Conservation (phyloP, 2,329 filamentous ascomycete species). For the Ophiostoma perfectum region DNA sequence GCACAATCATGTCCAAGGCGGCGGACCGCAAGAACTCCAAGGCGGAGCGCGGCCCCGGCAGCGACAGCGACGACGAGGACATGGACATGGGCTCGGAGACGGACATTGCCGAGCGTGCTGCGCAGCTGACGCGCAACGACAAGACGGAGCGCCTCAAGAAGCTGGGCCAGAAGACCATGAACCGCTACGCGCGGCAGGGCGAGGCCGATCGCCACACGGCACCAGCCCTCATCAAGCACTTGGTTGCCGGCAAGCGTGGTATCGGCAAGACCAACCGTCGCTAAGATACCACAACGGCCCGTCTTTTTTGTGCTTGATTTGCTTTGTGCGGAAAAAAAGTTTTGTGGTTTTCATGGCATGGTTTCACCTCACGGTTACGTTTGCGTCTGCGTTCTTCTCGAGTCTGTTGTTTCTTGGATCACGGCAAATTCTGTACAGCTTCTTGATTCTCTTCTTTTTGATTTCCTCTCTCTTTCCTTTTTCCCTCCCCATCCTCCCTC, state of each 20-base stretch:
- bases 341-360: slow-evolving; percentile 3
- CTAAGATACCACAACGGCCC: slow-evolving; percentile 37
- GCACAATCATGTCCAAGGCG: slow-evolving; percentile 58
- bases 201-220: slow-evolving; percentile 89
- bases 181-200: slow-evolving; percentile 93
- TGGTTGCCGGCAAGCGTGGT: slow-evolving; percentile 88
- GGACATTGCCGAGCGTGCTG: slow-evolving; percentile 40
- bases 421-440: not conserved
- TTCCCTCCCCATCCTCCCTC: not conserved
- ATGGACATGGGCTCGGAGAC: slow-evolving; percentile 66
- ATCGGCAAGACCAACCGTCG: slow-evolving; percentile 81
- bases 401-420: slow-evolving; percentile 10
- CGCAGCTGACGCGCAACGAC: slow-evolving; percentile 69
- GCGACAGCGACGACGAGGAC: slow-evolving; percentile 59
- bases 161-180: slow-evolving; percentile 96
- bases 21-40: slow-evolving; percentile 42
- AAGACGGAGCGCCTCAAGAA: slow-evolving; percentile 71
- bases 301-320: not conserved
- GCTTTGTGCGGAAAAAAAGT: slow-evolving; percentile 12
- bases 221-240: slow-evolving; percentile 78
- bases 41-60: slow-evolving; percentile 47
- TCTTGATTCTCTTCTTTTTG: not conserved
- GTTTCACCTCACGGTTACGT: not conserved
- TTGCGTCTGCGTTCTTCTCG: slow-evolving; percentile 13
- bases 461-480: not conserved